Percentiles rank a stretch among this genome's conserved stretches.
Conservation (phyloP, 1,139 yeast genomes). For the Zhuliangozyma blackwelliae region DNA sequence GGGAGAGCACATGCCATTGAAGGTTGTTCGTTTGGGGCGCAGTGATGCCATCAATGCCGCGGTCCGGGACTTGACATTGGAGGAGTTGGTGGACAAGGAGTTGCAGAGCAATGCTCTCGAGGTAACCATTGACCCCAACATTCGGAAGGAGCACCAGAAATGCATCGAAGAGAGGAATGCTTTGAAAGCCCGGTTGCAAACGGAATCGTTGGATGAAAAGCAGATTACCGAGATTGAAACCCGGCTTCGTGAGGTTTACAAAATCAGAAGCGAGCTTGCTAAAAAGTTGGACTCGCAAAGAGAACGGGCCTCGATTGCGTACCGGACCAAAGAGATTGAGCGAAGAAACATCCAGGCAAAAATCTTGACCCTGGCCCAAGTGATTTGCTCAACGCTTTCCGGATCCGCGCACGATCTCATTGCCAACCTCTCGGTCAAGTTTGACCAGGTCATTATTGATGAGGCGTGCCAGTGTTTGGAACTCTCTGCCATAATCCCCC, state of each 20-base stretch:
- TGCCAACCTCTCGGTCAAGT: slow-evolving; percentile 66
- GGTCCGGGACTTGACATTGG: slow-evolving; percentile 80
- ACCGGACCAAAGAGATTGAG: slow-evolving; percentile 75
- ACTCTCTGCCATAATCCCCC: slow-evolving; percentile 84
- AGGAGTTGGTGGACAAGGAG: slow-evolving; percentile 75
- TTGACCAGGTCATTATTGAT: slow-evolving; percentile 93
- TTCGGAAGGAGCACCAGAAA: slow-evolving; percentile 50
- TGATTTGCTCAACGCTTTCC: slow-evolving; percentile 88
- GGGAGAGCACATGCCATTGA: slow-evolving; percentile 61
- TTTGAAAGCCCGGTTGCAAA: slow-evolving; percentile 36
- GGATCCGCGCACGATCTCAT: slow-evolving; percentile 93
- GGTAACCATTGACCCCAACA: slow-evolving; percentile 36
- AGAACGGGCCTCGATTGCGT: slow-evolving; percentile 63
- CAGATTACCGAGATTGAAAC: slow-evolving; percentile 44
- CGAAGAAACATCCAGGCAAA: slow-evolving; percentile 70
- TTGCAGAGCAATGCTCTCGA: slow-evolving; percentile 43
- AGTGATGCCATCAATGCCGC: slow-evolving; percentile 83
- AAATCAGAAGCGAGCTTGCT: slow-evolving; percentile 64
- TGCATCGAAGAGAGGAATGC: slow-evolving; percentile 49
- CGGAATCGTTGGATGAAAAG: slow-evolving; percentile 28
- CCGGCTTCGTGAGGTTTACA: slow-evolving; percentile 49
- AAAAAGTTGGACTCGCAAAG: slow-evolving; percentile 74
- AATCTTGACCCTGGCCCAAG: slow-evolving; percentile 72
- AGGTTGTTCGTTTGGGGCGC: slow-evolving; percentile 85
- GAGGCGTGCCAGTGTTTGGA: slow-evolving; percentile 99